phyloP scores from a whole-genome alignment of 371 early-diverging fungal species.

The Enterospora canceri region DNA sequence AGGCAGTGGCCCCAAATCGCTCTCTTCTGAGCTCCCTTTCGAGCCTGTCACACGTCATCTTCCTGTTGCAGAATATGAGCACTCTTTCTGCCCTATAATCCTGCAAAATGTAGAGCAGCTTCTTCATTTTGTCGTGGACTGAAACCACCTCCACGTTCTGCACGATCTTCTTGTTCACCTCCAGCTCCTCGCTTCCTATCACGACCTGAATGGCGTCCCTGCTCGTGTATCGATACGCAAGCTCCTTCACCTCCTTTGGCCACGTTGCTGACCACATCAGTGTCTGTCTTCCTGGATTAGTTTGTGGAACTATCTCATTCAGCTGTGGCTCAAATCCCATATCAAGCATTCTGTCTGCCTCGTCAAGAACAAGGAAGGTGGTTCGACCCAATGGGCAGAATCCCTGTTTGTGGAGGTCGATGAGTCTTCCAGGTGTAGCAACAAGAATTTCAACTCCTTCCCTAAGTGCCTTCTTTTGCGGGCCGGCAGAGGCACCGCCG shows the following conservation, averaged over 20 bases:
- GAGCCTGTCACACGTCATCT: constrained; percentile 86
- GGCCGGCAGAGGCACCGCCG: constrained; percentile 82
- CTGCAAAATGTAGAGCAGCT: constrained; percentile 69
- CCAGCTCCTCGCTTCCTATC: constrained; percentile 90
- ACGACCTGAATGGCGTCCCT: constrained; percentile 90
- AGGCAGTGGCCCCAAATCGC: constrained; percentile 86
- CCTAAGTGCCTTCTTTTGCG: constrained; percentile 74
- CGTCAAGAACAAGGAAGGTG: constrained; percentile 89
- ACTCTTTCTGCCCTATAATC: constrained; percentile 64
- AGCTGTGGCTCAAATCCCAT: constrained; percentile 99
- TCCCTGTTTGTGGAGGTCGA: constrained; percentile 69
- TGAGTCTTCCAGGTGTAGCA: constrained; percentile 94
- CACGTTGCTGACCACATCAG: constrained; percentile 99
- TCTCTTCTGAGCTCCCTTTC: constrained; percentile 73
- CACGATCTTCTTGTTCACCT: constrained; percentile 82
- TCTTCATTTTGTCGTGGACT: constrained; percentile 77
- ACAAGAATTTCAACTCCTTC: constrained; percentile 89
- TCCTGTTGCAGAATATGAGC: constrained; percentile 89
- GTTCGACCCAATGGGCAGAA: constrained; percentile 78
- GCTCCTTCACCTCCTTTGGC: constrained; percentile 84
- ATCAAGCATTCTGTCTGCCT: constrained; percentile 95
- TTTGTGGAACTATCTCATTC: constrained; percentile 87
- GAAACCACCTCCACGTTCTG: constrained; percentile 79
- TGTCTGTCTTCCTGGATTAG: constrained; percentile 90
- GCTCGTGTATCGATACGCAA: constrained; percentile 74